Evolutionary conservation across 306 rosid genomes (phyloP), one percentile per base, ranked within the genome.

Genomic region (Herpetospermum pedunculosum): DNA sequence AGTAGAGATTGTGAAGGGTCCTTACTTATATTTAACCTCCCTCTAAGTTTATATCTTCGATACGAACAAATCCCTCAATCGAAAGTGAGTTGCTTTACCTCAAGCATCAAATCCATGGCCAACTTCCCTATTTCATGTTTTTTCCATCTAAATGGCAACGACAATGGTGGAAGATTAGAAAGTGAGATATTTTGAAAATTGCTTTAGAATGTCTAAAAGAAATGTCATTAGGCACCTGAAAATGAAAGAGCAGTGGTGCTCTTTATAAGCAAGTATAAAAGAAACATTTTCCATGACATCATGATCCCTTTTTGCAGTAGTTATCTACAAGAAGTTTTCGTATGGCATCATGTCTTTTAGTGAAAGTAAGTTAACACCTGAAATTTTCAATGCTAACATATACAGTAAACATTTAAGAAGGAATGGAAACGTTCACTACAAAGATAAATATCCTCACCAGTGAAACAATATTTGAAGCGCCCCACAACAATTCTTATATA

Each of bases 171-270:
- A 52, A 13, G 9, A 38, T 10, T 18, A 49, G 69, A 81, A 59
- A 72, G 52, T 62, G 68, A 53, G 52, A 30, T 68, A 62, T 41
- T 21, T 25, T 48, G 75, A 35, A 46, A 59, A 13, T 50, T 48
- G 16, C 60, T 75, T 54, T 57, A 78, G 28, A 37, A 16, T 48
- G 35, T 57, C 23, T 16, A 5, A 69, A 60, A 14, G 53, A 78
- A 49, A 49, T n/a, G 53, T 53, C 25, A 28, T 18, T 38, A 74
- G 68, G 72, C 69, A 84, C 98, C 93, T 88, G 78, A 92, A 84
- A 79, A 92, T 90, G 79, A 82, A 90, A 49, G 96, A 84, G 83
- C 91, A 92, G 58, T 79, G 86, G 75, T 92, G 98, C 78, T 92
- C 90, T 80, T 90, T 92, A 80, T 90, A 92, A 29, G 96, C 98